Evolutionary conservation across 2,329 filamentous ascomycete species (phyloP).

Genomic region (Alternaria brassicicola): DNA sequence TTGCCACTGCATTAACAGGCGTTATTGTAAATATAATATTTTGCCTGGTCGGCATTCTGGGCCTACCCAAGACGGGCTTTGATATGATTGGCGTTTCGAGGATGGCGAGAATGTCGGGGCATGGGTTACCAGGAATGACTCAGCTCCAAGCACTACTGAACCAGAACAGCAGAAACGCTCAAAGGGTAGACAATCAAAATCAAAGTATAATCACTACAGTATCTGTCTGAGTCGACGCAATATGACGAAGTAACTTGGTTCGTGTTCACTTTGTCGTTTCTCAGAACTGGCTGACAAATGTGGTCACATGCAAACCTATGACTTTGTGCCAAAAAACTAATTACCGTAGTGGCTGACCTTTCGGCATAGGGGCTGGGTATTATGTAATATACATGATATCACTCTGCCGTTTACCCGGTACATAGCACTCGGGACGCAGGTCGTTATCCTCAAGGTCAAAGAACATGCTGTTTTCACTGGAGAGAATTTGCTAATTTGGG

Average conservation of each 20-base stretch:
- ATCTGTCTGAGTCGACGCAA: rapidly evolving
- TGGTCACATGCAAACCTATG: no score
- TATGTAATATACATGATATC: background rate
- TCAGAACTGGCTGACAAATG: background rate
- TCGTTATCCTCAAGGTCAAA: background rate
- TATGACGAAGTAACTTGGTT: background rate
- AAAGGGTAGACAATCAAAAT: background rate
- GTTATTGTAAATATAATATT: conserved; percentile 19
- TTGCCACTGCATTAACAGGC: conserved; percentile 28
- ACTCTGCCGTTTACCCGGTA: background rate
- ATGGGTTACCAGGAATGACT: background rate
- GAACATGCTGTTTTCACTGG: background rate
- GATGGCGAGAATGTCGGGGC: background rate
- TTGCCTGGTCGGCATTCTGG: background rate
- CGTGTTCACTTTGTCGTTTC: background rate
- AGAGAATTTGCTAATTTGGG: background rate
- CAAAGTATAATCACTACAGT: background rate
- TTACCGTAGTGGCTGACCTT: background rate
- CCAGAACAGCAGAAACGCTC: background rate
- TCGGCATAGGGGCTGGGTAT: background rate
- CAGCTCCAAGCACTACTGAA: background rate
- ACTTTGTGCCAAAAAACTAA: background rate
- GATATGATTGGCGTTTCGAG: conserved; percentile 4
- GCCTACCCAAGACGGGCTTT: background rate
- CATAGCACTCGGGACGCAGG: background rate